Percentiles rank a stretch among this genome's conserved stretches.
Conservation (phyloP, 2,329 filamentous ascomycete genomes). For the Curvularia lunata region DNA sequence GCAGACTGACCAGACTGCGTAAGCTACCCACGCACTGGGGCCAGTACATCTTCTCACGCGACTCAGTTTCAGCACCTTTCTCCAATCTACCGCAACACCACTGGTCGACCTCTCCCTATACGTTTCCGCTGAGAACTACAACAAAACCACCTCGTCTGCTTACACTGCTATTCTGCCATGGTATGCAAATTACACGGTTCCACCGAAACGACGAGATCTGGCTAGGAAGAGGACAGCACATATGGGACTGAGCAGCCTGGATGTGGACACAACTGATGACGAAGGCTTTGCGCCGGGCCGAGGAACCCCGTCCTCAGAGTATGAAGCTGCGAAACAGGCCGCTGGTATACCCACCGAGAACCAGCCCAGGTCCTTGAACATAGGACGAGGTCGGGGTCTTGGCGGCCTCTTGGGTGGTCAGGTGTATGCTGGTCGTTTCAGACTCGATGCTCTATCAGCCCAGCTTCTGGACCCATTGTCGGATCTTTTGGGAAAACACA, state of each 20-base stretch:
- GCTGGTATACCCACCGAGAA: conserved; percentile 47
- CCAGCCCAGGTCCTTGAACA: conserved; percentile 52
- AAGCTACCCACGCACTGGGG: conserved; percentile 4
- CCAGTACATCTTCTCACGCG: not conserved
- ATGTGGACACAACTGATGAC: conserved; percentile 52
- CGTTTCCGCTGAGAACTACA: conserved; percentile 88
- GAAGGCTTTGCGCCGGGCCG: conserved; percentile 40
- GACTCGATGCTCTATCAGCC: conserved; percentile 74
- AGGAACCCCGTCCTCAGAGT: conserved; percentile 42
- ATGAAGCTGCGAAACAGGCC: conserved; percentile 46
- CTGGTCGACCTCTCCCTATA: conserved; percentile 88
- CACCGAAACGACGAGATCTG: conserved; percentile 71
- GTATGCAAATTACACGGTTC: conserved; percentile 86
- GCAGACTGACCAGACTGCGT: conserved; percentile 53
- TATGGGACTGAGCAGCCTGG: conserved; percentile 55
- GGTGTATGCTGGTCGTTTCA: conserved; percentile 75
- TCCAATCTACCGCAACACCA: conserved; percentile 75
- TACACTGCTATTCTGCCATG: conserved; percentile 82
- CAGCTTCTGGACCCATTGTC: conserved; percentile 73
- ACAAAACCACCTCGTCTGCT: conserved; percentile 74
- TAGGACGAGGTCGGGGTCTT: conserved; percentile 65
- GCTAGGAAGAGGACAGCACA: conserved; percentile 70
- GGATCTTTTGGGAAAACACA: conserved; percentile 63
- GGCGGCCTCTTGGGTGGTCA: conserved; percentile 68
- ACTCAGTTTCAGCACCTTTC: conserved; percentile 64